A percentile compares a stretch with the other conserved stretches of the same genome.
Evolutionary conservation across 2,329 filamentous ascomycete species (phyloP).

Genomic region (Pyricularia sp.): DNA sequence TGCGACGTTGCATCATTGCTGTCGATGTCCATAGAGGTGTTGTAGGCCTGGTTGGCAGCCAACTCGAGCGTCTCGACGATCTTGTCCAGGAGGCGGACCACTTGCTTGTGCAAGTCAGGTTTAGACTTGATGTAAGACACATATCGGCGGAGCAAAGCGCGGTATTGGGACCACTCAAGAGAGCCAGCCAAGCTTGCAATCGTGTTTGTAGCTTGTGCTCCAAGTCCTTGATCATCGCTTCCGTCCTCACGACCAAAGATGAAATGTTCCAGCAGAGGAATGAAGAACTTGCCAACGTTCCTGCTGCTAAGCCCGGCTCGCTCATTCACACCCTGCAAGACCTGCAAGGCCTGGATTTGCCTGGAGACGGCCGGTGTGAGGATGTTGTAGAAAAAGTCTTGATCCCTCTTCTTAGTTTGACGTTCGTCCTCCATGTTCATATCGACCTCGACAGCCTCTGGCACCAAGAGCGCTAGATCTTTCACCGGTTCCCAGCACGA

Average conservation of each 20-base stretch:
- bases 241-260: slow-evolving; percentile 68
- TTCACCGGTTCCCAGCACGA: slow-evolving; percentile 56
- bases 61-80: slow-evolving; percentile 63
- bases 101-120: slow-evolving; percentile 71
- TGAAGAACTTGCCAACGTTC: slow-evolving; percentile 75
- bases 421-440: slow-evolving; percentile 1
- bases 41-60: slow-evolving; percentile 28
- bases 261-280: slow-evolving; percentile 89
- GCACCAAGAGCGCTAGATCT: slow-evolving; percentile 60
- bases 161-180: slow-evolving; percentile 84
- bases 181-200: slow-evolving; percentile 63
- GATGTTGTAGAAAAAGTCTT: slow-evolving; percentile 84
- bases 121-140: slow-evolving; percentile 70
- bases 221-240: slow-evolving; percentile 69
- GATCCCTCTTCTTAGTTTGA: slow-evolving; percentile 27
- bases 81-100: slow-evolving; percentile 68
- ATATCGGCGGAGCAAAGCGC: slow-evolving; percentile 71
- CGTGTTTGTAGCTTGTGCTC: slow-evolving; percentile 72
- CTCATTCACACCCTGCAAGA: slow-evolving; percentile 56
- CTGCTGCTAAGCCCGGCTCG: slow-evolving; percentile 51
- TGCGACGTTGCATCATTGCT: slow-evolving; percentile 16
- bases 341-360: slow-evolving; percentile 69
- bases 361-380: slow-evolving; percentile 80
- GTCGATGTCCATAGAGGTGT: slow-evolving; percentile 9
- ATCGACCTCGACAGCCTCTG: slow-evolving; percentile 41